Conservation (phyloP, 2,329 filamentous ascomycete genomes). For the Aspergillus niger region DNA sequence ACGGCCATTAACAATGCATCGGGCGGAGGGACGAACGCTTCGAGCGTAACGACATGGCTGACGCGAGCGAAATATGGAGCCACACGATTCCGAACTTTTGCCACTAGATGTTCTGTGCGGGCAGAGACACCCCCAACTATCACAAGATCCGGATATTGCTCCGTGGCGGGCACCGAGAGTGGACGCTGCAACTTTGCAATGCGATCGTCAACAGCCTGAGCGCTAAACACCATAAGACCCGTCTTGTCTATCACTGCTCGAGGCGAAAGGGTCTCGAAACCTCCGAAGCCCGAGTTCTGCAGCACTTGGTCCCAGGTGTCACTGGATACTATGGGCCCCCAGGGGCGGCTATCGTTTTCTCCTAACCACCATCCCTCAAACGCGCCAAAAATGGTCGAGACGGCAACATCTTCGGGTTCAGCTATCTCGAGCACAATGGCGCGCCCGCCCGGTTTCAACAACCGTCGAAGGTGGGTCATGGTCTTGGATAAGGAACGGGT, state of each 20-base stretch:
- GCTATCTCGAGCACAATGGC: not conserved
- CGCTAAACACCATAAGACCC: not conserved
- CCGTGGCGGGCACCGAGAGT: not conserved
- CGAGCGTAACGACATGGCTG: not conserved
- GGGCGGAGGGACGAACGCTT: not conserved
- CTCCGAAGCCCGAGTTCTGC: not conserved
- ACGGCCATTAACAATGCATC: not conserved
- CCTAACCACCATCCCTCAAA: conserved; percentile 7
- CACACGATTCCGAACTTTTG: not conserved
- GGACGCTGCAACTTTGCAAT: not conserved
- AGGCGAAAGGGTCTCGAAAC: not conserved
- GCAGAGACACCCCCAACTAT: not conserved
- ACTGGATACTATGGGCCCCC: not conserved
- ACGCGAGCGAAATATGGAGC: not conserved
- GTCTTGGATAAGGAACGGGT: conserved; percentile 27
- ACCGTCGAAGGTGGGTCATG: conserved; percentile 33
- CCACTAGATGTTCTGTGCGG: not conserved
- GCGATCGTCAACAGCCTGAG: conserved; percentile 4
- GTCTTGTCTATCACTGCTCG: not conserved
- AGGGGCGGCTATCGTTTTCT: not conserved
- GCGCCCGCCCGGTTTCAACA: conserved; percentile 16
- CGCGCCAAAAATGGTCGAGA: not conserved
- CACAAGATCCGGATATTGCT: not conserved
- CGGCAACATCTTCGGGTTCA: not conserved
- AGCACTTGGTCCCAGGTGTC: not conserved